Evolutionary conservation across 2,329 filamentous ascomycete species (phyloP), one percentile per base, ranked within the genome.

Genomic region (Hypoxylon sp.): DNA sequence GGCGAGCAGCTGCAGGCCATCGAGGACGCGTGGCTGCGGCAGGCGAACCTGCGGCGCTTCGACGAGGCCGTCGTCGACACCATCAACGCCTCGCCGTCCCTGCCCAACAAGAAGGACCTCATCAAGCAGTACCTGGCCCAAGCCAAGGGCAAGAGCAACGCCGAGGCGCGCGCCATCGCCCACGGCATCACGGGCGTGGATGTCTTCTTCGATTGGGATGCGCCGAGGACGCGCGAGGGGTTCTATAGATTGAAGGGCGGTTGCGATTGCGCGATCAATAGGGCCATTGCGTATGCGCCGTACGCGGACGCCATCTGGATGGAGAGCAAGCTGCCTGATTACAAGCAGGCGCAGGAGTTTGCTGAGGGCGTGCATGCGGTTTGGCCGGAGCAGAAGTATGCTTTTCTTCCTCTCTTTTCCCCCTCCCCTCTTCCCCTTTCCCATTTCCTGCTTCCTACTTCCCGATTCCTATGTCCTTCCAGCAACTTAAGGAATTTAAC

Each of bases 221-320:
- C 91, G n/a, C 90, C 96, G 21, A 87, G 96, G 68, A 98, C 96
- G 19, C 88, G 96, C 59, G 96, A 99, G 84, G 96, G 96, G 11
- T 99, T 91, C 88, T 98, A 97, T 86, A 87, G 96, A 69, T 91
- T 98, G 79, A 87, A 93, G 81, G 96, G 96, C 67, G 96, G 96
- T 65, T 97, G 93, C 76, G 90, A 94, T 80, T 97, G 93, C 80
- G 94, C 94, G 66, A 85, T 98, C 79, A 97, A 96, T 86, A 90
- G 95, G 51, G 95, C 94, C 34, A 83, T 97, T 64, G 93, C 95
- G 5, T 98, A 97, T 78, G 95, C 93, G 0, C 95, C 96, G 1
- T 97, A 97, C 83, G 92, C 91, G 69, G 95, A 98, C 77, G 90
- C 97, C 79, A 97, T 99, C 81, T 99, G 96, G 96, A 99, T 99